Conservation (phyloP, 148 eudicot species). For the Pouteria glomerata region DNA sequence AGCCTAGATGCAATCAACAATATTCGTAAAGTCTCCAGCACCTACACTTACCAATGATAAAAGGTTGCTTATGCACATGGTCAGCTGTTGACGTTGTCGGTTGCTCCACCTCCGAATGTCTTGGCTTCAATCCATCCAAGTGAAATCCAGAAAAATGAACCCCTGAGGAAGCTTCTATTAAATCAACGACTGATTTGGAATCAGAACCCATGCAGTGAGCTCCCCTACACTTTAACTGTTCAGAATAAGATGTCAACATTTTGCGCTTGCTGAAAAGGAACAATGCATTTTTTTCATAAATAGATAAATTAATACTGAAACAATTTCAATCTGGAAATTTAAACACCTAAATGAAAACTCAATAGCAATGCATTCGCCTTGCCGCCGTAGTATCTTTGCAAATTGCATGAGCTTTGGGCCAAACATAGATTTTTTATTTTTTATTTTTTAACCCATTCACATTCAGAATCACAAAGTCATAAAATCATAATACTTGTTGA, state of each 20-base stretch:
- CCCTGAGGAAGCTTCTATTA: slow-evolving; percentile 79
- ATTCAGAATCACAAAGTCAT: background rate
- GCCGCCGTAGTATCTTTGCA: background rate
- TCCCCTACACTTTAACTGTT: slow-evolving; percentile 8
- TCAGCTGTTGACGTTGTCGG: slow-evolving; percentile 63
- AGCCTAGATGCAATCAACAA: background rate
- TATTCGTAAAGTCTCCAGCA: background rate
- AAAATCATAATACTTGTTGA: background rate
- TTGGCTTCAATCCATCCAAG: slow-evolving; percentile 45
- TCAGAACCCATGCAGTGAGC: slow-evolving; percentile 48
- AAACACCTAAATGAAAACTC: background rate
- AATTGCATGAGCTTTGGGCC: no score
- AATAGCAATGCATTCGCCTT: background rate
- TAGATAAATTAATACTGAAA: background rate
- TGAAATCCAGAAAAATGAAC: slow-evolving; percentile 97
- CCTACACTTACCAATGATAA: slow-evolving; percentile 67
- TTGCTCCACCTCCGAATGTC: slow-evolving; percentile 46
- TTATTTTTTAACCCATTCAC: background rate
- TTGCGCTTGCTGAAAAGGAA: background rate
- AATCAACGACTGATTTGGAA: slow-evolving; percentile 58
- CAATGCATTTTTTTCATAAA: background rate
- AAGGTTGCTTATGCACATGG: slow-evolving; percentile 67
- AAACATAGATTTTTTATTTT: background rate
- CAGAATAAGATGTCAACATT: background rate
- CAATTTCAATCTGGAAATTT: background rate